Evolutionary conservation across 1,284 basidiomycete genomes (phyloP).

Genomic region (Pseudozyma sp.): DNA sequence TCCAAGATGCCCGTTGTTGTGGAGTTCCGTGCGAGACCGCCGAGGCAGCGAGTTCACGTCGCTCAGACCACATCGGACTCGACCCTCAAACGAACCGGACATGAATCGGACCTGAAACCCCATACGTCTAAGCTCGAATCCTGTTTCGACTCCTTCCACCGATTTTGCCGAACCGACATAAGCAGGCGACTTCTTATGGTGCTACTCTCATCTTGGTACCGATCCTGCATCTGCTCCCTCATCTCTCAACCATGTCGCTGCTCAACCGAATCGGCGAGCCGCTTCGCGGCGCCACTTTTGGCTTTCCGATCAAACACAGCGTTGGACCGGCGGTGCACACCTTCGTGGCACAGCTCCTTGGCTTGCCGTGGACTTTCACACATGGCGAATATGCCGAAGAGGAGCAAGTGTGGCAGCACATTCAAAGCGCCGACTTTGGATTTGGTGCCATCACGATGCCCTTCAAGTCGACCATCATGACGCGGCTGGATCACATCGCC

Average conservation of each 20-base stretch:
- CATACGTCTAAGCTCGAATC: not conserved
- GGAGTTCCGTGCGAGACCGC: too few species aligned
- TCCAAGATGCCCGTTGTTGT: too few species aligned
- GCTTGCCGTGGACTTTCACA: slow-evolving; percentile 11
- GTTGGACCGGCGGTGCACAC: slow-evolving; percentile 13
- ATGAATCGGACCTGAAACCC: not conserved
- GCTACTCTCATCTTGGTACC: too few species aligned
- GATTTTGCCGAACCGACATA: too few species aligned
- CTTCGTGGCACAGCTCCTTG: slow-evolving; percentile 7
- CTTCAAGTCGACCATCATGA: slow-evolving; percentile 14
- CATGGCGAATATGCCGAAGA: slow-evolving; percentile 14
- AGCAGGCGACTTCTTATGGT: too few species aligned
- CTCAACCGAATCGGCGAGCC: slow-evolving; percentile 11
- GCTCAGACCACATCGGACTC: not conserved
- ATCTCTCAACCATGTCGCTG: slow-evolving; percentile 6
- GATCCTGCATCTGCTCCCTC: too few species aligned
- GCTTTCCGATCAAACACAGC: slow-evolving; percentile 17
- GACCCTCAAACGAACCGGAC: not conserved
- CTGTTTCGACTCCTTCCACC: not conserved
- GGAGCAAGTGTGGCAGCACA: slow-evolving; percentile 11
- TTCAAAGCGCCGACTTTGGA: slow-evolving; percentile 7
- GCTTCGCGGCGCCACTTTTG: slow-evolving; percentile 10
- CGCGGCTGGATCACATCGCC: slow-evolving; percentile 7
- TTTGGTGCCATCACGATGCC: slow-evolving; percentile 14
- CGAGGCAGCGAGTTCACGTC: too few species aligned